A percentile compares a stretch with the other conserved stretches of the same genome.
Conservation (phyloP, 2,329 filamentous ascomycete species). For the Ophiocordyceps sinensis region DNA sequence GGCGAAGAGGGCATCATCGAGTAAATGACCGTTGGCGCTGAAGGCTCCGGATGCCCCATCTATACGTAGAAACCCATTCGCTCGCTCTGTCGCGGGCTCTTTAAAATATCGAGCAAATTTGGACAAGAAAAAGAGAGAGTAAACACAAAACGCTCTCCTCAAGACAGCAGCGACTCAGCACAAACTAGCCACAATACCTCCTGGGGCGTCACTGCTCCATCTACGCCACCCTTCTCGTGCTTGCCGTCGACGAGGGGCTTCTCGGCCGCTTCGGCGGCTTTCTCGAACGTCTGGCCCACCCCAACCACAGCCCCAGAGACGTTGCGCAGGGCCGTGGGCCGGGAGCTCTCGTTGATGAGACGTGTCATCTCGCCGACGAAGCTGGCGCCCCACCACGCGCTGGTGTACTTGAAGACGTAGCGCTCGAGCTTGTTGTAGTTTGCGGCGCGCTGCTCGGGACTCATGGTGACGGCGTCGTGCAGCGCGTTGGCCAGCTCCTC, state of each 20-base stretch:
- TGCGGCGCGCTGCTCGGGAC: conserved; percentile 66
- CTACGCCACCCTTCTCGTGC: conserved; percentile 1
- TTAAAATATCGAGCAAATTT: no score
- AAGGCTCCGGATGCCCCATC: no score
- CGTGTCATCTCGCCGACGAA: conserved; percentile 75
- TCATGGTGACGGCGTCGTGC: conserved; percentile 94
- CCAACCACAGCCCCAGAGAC: conserved; percentile 23
- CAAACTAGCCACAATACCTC: background rate
- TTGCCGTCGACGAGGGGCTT: conserved; percentile 5
- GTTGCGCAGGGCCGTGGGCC: conserved; percentile 26
- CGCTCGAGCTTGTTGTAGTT: conserved; percentile 88
- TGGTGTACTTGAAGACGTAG: conserved; percentile 96
- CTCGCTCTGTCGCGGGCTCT: no score
- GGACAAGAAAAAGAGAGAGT: no score
- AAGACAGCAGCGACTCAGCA: no score
- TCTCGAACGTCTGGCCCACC: conserved; percentile 10
- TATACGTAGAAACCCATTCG: no score
- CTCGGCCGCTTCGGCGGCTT: conserved; percentile 5
- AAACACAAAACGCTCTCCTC: no score
- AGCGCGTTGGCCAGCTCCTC: conserved; percentile 88
- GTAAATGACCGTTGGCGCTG: no score
- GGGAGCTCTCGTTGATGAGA: conserved; percentile 24
- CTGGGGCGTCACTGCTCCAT: conserved; percentile 3
- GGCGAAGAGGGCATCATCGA: no score
- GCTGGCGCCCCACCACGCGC: conserved; percentile 89